A percentile compares a stretch with the other conserved stretches of the same genome.
Evolutionary conservation across 768 basidiomycete genomes (phyloP).

Genomic region (Pleurotus tuoliensis): DNA sequence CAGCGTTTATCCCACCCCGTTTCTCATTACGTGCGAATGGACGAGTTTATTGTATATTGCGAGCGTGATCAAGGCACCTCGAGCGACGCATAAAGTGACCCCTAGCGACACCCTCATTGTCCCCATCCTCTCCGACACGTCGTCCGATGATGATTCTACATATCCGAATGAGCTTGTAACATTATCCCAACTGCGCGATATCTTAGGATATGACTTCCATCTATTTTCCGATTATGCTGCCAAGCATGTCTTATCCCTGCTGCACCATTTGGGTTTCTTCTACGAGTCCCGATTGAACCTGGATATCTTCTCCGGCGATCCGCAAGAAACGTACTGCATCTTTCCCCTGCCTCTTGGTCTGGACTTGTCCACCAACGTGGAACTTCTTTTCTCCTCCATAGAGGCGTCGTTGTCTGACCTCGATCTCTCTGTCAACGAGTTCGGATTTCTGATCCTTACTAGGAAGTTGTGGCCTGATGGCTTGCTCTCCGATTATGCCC

Average conservation of each 20-base stretch:
- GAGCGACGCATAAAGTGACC: constrained; percentile 17
- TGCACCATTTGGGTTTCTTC: constrained; percentile 63
- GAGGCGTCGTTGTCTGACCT: constrained; percentile 69
- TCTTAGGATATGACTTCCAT: constrained; percentile 56
- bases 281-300: constrained; percentile 36
- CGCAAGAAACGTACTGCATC: constrained; percentile 38
- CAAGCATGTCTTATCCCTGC: constrained; percentile 49
- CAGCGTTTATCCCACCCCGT: constrained; percentile 29
- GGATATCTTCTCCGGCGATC: constrained; percentile 34
- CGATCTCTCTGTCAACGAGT: constrained; percentile 71
- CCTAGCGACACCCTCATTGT: constrained; percentile 38
- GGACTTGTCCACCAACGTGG: constrained; percentile 70
- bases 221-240: constrained; percentile 52
- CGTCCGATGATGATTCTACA: constrained; percentile 17
- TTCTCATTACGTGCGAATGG: constrained; percentile 65
- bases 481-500: constrained; percentile 66
- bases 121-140: constrained; percentile 9
- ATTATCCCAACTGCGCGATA: constrained; percentile 55
- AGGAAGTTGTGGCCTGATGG: constrained; percentile 73
- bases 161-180: constrained; percentile 57
- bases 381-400: constrained; percentile 65
- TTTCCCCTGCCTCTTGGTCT: constrained; percentile 72
- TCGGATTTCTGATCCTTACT: constrained; percentile 64
- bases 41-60: constrained; percentile 59
- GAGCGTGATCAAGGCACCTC: constrained; percentile 50